Evolutionary conservation across 2,329 filamentous ascomycete genomes (phyloP).

Genomic region (Pestalotiopsis sp.): DNA sequence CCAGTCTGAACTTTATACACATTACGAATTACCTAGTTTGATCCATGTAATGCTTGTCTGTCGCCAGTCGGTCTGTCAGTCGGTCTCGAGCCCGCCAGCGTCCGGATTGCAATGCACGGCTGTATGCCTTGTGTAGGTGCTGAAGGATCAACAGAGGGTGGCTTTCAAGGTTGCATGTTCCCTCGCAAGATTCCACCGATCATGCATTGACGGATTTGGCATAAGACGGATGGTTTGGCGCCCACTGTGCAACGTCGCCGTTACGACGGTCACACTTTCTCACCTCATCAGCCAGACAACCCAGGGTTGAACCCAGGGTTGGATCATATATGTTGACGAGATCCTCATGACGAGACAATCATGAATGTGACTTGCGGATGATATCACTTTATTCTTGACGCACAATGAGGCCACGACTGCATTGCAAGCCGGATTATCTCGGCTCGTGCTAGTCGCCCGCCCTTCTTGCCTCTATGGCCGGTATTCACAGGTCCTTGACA

Average conservation of each 20-base stretch:
- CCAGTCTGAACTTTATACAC: background rate
- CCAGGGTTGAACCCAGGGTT: too few species aligned
- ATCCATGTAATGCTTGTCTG: too few species aligned
- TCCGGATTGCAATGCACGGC: background rate
- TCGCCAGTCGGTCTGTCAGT: background rate
- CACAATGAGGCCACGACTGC: background rate
- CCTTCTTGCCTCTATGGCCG: background rate
- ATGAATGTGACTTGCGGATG: background rate
- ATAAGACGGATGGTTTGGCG: background rate
- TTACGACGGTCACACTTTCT: background rate
- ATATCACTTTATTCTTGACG: background rate
- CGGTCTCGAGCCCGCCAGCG: background rate
- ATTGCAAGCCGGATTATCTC: background rate
- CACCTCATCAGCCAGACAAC: background rate
- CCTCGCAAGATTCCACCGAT: background rate
- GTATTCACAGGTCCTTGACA: background rate
- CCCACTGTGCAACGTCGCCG: background rate
- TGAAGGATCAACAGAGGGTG: background rate
- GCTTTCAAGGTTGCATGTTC: background rate
- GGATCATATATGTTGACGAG: too few species aligned
- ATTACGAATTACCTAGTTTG: background rate
- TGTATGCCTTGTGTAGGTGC: background rate
- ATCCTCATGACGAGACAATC: too few species aligned
- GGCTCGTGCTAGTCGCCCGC: background rate
- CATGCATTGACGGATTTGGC: background rate